Evolutionary conservation across 305 asterid genomes (phyloP), one percentile per base, ranked within the genome.

Genomic region (Salvia sclarea): DNA sequence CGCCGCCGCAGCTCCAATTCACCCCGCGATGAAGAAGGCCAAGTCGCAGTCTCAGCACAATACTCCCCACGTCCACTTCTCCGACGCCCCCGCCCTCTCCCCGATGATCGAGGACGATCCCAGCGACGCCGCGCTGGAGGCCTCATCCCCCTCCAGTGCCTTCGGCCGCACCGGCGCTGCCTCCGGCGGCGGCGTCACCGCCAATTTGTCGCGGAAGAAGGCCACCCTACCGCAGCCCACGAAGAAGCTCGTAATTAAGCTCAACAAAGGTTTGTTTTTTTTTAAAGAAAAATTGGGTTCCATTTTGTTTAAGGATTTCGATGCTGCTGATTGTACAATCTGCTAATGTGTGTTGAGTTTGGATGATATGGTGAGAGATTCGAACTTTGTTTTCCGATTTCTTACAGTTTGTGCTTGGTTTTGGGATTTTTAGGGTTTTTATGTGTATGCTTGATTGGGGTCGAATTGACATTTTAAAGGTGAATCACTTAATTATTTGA

Each of bases 141-240:
- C 76, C 41, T 73, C 85, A 58, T 62, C 85, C 5, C 74, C 85
- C 13, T 68, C 87, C 70, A 55, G 61, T 61, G 74, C 82, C 4
- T 79, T 81, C 21, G 81, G 77, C 18, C 83, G 79, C 66, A 53
- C 57, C 45, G 64, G 21, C 28, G 74, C 84, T 60, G 64, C 82
- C 47, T 72, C 82, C 56, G 81, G 67, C 14, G 85, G 85, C 24
- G 92, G 92, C 28, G 70, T 77, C 40, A 81, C 90, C 35, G 77
- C 94, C 45, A 87, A 87, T 81, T 78, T 87, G 75, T 72, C 86
- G 2, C 72, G 94, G 80, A 87, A 84, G 84, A 87, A 87, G 66
- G 90, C 92, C 55, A 78, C 84, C 74, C 92, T 82, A 37, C 91
- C 88, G 10, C 92, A 85, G 75, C 92, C 92, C 1, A 73, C 90